phyloP scores from a whole-genome alignment of 192 early-diverging fungal species.

The Paraglomus occultum region DNA sequence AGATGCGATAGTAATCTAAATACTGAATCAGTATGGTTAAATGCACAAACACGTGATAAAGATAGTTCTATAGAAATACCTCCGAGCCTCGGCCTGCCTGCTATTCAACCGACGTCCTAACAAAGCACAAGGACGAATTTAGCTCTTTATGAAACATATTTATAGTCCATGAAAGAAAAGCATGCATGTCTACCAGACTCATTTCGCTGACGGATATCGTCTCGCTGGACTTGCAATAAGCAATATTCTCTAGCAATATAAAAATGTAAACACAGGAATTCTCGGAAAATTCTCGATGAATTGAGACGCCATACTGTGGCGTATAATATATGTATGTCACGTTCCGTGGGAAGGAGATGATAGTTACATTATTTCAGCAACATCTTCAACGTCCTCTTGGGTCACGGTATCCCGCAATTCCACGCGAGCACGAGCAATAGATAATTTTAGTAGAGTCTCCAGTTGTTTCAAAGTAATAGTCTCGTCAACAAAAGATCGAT shows the following conservation, averaged over 20 bases:
- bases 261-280: constrained; percentile 37
- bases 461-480: constrained; percentile 82
- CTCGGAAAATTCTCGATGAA: constrained; percentile 36
- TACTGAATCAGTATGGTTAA: not conserved
- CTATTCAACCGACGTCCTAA: constrained; percentile 20
- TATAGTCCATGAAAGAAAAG: constrained; percentile 48
- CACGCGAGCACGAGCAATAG: constrained; percentile 74
- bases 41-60: not conserved
- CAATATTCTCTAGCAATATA: constrained; percentile 54
- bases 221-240: constrained; percentile 50
- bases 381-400: constrained; percentile 68
- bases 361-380: constrained; percentile 77
- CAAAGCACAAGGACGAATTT: not conserved
- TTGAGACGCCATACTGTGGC: not conserved
- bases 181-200: constrained; percentile 31
- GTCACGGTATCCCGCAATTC: constrained; percentile 77
- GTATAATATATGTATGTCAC: not conserved
- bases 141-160: not conserved
- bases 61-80: not conserved
- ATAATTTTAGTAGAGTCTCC: constrained; percentile 73
- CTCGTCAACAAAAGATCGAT: constrained; percentile 64
- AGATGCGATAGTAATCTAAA: constrained; percentile 60
- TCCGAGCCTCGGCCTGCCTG: constrained; percentile 29
- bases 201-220: constrained; percentile 4
- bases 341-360: constrained; percentile 56